Evolutionary conservation across 495 filamentous ascomycete genomes (phyloP).

Genomic region (Cairneyella variabilis): DNA sequence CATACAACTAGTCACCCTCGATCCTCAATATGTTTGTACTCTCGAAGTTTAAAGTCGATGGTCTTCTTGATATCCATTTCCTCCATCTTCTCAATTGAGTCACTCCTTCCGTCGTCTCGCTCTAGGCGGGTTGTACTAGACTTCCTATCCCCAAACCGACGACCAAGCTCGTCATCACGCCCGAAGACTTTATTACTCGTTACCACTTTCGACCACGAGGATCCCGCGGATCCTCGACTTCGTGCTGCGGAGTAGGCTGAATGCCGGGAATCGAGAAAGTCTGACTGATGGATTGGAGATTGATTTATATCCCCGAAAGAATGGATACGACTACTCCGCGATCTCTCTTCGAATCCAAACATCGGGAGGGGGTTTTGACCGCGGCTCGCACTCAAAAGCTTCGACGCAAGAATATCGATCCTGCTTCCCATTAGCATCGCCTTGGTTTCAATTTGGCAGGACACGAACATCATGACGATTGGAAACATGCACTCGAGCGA

Average conservation of each 20-base stretch:
- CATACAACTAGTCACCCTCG: no score
- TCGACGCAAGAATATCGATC: slow-evolving; percentile 23
- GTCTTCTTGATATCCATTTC: slow-evolving; percentile 1
- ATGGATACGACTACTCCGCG: no score
- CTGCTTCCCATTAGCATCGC: not conserved
- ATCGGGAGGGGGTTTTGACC: not conserved
- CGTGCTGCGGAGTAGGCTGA: no score
- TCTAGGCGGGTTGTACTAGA: not conserved
- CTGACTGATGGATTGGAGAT: no score
- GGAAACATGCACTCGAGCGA: slow-evolving; percentile 30
- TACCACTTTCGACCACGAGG: no score
- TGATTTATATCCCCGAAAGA: no score
- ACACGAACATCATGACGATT: slow-evolving; percentile 18
- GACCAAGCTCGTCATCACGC: no score
- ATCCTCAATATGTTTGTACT: slow-evolving; percentile 5
- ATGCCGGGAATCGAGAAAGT: no score
- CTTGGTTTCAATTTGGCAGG: not conserved
- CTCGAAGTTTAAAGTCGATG: slow-evolving; percentile 16
- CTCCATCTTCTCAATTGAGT: not conserved
- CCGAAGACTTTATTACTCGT: no score
- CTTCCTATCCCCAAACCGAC: no score
- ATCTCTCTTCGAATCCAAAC: not conserved
- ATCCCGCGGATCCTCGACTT: no score
- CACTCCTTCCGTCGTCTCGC: not conserved
- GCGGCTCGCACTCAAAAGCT: slow-evolving; percentile 3